A percentile compares a stretch with the other conserved stretches of the same genome.
Evolutionary conservation across 208 protist species (phyloP).

Genomic region (Leishmania major): DNA sequence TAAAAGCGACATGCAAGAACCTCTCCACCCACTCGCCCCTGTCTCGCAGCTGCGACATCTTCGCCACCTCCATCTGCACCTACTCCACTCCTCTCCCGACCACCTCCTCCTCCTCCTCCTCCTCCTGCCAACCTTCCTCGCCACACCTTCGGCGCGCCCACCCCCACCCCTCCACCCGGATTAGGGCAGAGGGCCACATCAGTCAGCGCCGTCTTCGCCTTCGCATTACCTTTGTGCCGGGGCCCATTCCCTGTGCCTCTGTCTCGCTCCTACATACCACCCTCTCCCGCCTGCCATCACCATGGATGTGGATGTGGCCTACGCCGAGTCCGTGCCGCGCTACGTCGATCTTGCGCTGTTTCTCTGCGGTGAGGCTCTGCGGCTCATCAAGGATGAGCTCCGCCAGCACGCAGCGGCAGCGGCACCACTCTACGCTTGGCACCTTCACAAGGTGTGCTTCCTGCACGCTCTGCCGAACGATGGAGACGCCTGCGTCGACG

Average conservation of each 20-base stretch:
- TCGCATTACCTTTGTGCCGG: neutral
- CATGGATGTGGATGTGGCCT: constrained; percentile 26
- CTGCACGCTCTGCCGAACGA: constrained; percentile 38
- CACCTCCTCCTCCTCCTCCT: neutral
- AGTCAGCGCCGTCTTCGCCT: neutral
- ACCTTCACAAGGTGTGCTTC: constrained; percentile 51
- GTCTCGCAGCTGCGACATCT: neutral
- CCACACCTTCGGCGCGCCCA: neutral
- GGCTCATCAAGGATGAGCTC: constrained; percentile 21
- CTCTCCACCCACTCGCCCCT: neutral
- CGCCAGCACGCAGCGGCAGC: constrained; percentile 10
- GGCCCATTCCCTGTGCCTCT: neutral
- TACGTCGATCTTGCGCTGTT: constrained; percentile 58
- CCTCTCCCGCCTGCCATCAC: neutral
- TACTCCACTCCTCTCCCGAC: neutral
- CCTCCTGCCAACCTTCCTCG: no score
- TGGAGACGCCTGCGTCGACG: neutral
- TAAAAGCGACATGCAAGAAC: neutral
- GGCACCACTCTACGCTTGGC: constrained; percentile 48
- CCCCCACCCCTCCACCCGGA: neutral
- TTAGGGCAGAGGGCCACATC: neutral
- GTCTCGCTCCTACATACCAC: neutral
- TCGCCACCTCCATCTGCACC: neutral
- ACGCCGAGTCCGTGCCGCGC: constrained; percentile 40
- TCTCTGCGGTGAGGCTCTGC: constrained; percentile 51